These are phyloP conservation scores for Arthrobotrys conoides DNA, from an alignment of 2,329 filamentous ascomycete species.

Conservation along the genomic window DNA sequence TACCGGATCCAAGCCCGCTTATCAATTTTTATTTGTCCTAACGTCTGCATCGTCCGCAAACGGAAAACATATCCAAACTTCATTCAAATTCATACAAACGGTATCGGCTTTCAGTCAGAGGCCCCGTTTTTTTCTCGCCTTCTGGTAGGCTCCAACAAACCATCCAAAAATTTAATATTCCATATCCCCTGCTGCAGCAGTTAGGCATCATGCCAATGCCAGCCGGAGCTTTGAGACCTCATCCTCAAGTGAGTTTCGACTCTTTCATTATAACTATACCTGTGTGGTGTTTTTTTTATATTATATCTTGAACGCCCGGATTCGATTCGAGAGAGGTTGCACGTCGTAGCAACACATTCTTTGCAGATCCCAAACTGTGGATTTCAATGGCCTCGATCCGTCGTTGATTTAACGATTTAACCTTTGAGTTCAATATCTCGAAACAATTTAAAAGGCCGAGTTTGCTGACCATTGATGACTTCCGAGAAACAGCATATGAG, in stretches of 20 bases:
- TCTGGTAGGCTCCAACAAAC: conserved; percentile 12
- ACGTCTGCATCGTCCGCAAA: conserved; percentile 5
- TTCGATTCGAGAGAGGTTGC: conserved; percentile 9
- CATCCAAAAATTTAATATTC: background rate
- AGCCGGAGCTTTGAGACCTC: conserved; percentile 51
- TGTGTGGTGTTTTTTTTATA: conserved; percentile 8
- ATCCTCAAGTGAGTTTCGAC: conserved; percentile 55
- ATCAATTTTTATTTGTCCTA: background rate
- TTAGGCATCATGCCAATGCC: conserved; percentile 56
- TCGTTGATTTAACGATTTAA: conserved; percentile 1
- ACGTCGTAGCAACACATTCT: conserved; percentile 38
- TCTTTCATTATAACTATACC: conserved; percentile 2
- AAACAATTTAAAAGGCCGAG: background rate
- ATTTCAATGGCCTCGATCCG: background rate
- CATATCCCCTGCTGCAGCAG: background rate
- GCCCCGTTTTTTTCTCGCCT: conserved; percentile 14
- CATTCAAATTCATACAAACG: conserved; percentile 10
- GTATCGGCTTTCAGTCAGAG: background rate
- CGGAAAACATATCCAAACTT: background rate
- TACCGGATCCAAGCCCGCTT: conserved; percentile 14
- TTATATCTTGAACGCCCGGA: conserved; percentile 4
- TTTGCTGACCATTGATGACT: conserved; percentile 34
- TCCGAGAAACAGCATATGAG: conserved; percentile 39
- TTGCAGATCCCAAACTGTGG: conserved; percentile 18
- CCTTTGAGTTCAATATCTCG: conserved; percentile 3